These are phyloP conservation scores for Neurospora tetrasperma DNA, from an alignment of 495 filamentous ascomycete genomes.

Conservation along the genomic window DNA sequence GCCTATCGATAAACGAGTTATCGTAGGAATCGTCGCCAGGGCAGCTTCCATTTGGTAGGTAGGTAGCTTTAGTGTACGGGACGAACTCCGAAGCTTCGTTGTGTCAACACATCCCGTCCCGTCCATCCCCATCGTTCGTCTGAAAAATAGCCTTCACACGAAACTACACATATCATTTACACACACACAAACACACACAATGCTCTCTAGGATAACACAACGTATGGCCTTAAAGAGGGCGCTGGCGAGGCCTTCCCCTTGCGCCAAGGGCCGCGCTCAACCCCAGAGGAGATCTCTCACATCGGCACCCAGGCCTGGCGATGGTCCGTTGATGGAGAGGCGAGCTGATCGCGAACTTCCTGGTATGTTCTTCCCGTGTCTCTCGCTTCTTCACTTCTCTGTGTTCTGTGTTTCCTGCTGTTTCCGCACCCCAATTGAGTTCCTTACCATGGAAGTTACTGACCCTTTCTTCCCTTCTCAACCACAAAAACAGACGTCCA, in stretches of 20 bases:
- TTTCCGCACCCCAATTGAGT: background rate
- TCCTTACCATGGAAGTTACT: background rate
- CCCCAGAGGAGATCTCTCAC: slow-evolving; percentile 27
- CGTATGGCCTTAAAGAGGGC: slow-evolving; percentile 20
- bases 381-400: background rate
- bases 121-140: background rate
- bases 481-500: slow-evolving; percentile 16
- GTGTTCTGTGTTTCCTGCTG: background rate
- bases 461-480: background rate
- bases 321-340: slow-evolving; percentile 68
- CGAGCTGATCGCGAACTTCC: slow-evolving; percentile 75
- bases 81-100: background rate
- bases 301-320: slow-evolving; percentile 38
- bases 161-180: background rate
- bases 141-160: background rate
- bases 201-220: slow-evolving; percentile 31
- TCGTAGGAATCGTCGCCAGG: background rate
- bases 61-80: background rate
- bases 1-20: background rate
- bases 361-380: slow-evolving; percentile 22
- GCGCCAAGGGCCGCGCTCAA: background rate
- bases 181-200: slow-evolving; percentile 1
- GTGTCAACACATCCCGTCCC: background rate
- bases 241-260: background rate
- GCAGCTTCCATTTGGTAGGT: background rate